These are phyloP conservation scores for Anthoceros angustus DNA, from an alignment of 225 moss, liverwort and hornwort genomes.

Conservation along the genomic window DNA sequence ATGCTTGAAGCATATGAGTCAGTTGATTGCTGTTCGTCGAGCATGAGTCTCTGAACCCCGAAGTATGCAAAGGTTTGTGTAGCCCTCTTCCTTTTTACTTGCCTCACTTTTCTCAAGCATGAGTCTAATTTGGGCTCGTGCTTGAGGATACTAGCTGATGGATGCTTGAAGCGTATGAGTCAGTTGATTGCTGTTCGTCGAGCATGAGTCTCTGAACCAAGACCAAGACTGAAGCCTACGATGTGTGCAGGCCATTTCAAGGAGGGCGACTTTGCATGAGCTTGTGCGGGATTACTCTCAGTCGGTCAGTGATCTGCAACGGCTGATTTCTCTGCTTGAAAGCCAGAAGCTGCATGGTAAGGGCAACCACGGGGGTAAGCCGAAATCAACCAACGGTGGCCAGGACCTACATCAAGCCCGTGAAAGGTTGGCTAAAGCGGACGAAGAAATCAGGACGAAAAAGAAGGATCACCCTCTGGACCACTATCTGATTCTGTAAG, in stretches of 20 bases:
- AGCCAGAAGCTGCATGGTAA: conserved; percentile 26
- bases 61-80: conserved; percentile 59
- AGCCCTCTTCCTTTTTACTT: background rate
- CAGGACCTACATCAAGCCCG: conserved; percentile 60
- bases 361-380: conserved; percentile 13
- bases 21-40: too few relatives aligned
- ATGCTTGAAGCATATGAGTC: too few relatives aligned
- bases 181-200: too few relatives aligned
- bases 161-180: too few relatives aligned
- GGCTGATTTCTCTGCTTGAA: conserved; percentile 51
- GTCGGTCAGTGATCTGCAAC: conserved; percentile 52
- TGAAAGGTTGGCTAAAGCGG: conserved; percentile 53
- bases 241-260: conserved; percentile 54
- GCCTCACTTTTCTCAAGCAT: background rate
- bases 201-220: background rate
- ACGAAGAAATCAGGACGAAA: conserved; percentile 42
- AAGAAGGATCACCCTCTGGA: conserved; percentile 75
- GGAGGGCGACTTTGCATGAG: conserved; percentile 74
- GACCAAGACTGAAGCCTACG: background rate
- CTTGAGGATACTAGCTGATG: too few relatives aligned
- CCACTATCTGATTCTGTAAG: conserved; percentile 71
- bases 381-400: conserved; percentile 21
- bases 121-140: background rate
- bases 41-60: conserved; percentile 11
- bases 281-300: conserved; percentile 71